Base-by-base conservation (phyloP, 495 filamentous ascomycete genomes). In the Aspergillus sparsus region DNA sequence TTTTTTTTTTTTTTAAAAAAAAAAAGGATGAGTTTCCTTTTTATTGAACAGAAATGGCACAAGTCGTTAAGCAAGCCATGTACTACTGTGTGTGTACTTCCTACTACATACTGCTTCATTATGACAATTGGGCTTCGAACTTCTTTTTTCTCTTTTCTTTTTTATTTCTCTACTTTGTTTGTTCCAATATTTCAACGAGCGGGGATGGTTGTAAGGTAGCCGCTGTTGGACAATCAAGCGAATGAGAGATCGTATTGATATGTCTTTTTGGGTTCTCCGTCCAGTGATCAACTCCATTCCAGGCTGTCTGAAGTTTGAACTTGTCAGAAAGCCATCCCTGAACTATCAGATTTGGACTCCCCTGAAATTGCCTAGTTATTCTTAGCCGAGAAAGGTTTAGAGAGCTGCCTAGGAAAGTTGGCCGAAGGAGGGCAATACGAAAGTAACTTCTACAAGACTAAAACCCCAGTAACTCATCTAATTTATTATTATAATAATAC, bases 171-270 rank as follows among this genome's bases (percentile, higher is more conserved):
- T 47, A 47, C 16, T 47, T 16, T 27, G 21, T 27, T 27, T 27
- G 21, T 27, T 47, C 16, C 15, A 47, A 21, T 9, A 18, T 13
- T n/a, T 16, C 42, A 46, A 27, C 21, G 11, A 16, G n/a, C n/a
- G 44, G 42, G 42, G 42, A n/a, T 13, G 13, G 42, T 46, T 46
- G 21, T 27, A 27, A 27, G 21, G 21, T 27, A 47, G n/a, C 44
- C 10, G n/a, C 44, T 7, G 16, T 47, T 47, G 44, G 44, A 47
- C 18, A 9, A 6, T 18, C 44, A 47, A 47, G 44, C 15, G 44
- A 47, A 47, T 47, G 44, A 63, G 50, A 58, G 12, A 34, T 63
- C 55, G 61, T 31, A 53, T 53, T 58, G 49, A 57, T 53, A 49
- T 47, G 41, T 57, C 39, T 50, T 21, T 34, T 53, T 15, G 13